Evolutionary conservation across 2,329 filamentous ascomycete genomes (phyloP).

Genomic region (Ophiostoma sp.): DNA sequence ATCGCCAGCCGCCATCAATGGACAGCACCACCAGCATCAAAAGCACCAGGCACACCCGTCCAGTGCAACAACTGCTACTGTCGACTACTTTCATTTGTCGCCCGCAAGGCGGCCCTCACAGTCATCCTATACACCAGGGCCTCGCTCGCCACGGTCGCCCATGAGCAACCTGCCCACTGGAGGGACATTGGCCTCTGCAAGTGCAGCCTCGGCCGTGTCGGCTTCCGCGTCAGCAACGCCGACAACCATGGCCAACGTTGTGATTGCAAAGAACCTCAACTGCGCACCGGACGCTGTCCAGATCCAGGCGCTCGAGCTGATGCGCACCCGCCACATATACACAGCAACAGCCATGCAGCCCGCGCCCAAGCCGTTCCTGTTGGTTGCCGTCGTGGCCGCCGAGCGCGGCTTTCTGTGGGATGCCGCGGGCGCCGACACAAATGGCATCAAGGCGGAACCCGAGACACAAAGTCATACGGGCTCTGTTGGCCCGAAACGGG

Average conservation of each 20-base stretch:
- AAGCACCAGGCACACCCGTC: slow-evolving; percentile 3
- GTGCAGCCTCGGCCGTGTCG: neutral
- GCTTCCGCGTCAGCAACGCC: slow-evolving; percentile 27
- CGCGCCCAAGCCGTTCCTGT: slow-evolving; percentile 72
- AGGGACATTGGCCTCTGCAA: neutral
- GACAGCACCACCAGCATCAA: slow-evolving; percentile 24
- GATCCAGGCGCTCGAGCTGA: slow-evolving; percentile 71
- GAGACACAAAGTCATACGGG: neutral
- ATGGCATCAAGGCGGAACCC: neutral
- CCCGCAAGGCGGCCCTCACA: slow-evolving; percentile 16
- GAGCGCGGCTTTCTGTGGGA: slow-evolving; percentile 38
- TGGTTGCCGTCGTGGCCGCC: slow-evolving; percentile 65
- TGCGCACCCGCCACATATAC: slow-evolving; percentile 72
- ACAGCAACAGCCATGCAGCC: slow-evolving; percentile 68
- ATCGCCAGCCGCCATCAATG: slow-evolving; percentile 30
- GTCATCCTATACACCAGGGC: neutral
- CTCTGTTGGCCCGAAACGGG: slow-evolving; percentile 10
- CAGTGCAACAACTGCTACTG: neutral
- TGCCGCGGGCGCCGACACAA: neutral
- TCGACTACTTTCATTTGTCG: slow-evolving; percentile 30
- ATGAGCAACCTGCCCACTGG: neutral
- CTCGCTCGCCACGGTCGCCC: slow-evolving; percentile 12
- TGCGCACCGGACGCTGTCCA: slow-evolving; percentile 69
- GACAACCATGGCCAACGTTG: slow-evolving; percentile 65
- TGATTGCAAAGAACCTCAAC: slow-evolving; percentile 78